Conservation (phyloP, 23 red algal species). For the Chondrus crispus region DNA sequence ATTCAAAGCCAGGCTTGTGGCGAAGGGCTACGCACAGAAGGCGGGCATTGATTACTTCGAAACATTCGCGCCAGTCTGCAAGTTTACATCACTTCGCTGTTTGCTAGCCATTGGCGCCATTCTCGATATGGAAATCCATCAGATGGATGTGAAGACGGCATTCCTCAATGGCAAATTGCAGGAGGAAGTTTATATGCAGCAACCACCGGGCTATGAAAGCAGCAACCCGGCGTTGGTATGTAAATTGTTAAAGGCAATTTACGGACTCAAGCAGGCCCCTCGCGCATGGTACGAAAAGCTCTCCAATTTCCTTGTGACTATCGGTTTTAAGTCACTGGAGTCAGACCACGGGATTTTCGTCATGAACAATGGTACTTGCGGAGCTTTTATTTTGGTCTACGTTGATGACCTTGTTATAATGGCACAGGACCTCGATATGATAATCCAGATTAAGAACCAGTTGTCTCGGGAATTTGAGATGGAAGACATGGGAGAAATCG, state of each 20-base stretch:
- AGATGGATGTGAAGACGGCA: too few species aligned
- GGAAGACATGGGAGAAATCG: not conserved
- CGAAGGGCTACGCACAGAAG: not conserved
- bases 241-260: not conserved
- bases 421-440: not conserved
- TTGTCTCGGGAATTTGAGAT: not conserved
- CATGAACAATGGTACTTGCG: not conserved
- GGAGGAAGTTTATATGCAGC: too few species aligned
- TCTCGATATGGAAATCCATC: too few species aligned
- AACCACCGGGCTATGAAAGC: too few species aligned
- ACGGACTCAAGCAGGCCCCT: conserved; percentile 5
- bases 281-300: not conserved
- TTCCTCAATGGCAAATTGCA: too few species aligned
- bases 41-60: not conserved
- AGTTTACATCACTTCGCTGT: too few species aligned
- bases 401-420: conserved; percentile 1
- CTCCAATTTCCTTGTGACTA: not conserved
- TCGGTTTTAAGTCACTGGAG: not conserved
- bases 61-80: too few species aligned
- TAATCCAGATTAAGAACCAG: not conserved
- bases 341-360: not conserved
- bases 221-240: too few species aligned
- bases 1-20: not conserved
- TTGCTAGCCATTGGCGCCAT: too few species aligned
- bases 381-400: not conserved